These are phyloP conservation scores for Cyclotella baltica DNA, from an alignment of 108 stramenopile species.

Conservation along the genomic window DNA sequence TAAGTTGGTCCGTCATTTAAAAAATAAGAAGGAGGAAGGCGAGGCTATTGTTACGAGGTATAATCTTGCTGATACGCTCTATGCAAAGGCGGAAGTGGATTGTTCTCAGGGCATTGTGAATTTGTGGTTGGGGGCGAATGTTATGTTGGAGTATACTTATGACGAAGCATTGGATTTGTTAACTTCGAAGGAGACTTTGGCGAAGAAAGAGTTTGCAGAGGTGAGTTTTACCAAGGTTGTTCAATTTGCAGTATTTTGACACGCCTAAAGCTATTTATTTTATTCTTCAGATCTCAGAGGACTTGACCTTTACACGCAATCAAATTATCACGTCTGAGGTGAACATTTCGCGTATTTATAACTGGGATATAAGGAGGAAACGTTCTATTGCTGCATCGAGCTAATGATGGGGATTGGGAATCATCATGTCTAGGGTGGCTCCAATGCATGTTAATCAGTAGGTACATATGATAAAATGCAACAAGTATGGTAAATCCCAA, in stretches of 20 bases:
- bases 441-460: no score
- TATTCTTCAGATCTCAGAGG: slow-evolving; percentile 61
- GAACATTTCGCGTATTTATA: slow-evolving; percentile 96
- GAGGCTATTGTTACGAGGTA: slow-evolving; percentile 83
- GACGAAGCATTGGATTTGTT: slow-evolving; percentile 93
- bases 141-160: slow-evolving; percentile 99
- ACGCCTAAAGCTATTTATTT: background rate
- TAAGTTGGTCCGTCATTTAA: slow-evolving; percentile 69
- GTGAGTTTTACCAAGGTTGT: slow-evolving; percentile 33
- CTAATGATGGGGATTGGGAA: background rate
- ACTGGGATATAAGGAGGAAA: slow-evolving; percentile 94
- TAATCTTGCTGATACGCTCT: slow-evolving; percentile 95
- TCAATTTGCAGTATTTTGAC: background rate
- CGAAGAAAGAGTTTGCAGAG: slow-evolving; percentile 68
- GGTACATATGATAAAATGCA: no score
- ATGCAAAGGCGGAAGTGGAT: slow-evolving; percentile 93
- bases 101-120: slow-evolving; percentile 88
- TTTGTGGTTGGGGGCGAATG: slow-evolving; percentile 98
- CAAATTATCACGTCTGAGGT: slow-evolving; percentile 98
- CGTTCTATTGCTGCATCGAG: slow-evolving; percentile 38
- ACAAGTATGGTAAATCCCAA: no score
- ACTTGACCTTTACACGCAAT: slow-evolving; percentile 94
- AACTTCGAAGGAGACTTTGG: slow-evolving; percentile 61
- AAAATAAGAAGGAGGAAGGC: slow-evolving; percentile 67
- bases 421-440: no score